Evolutionary conservation across 75 land plant species (phyloP).

Genomic region (Sequoia sempervirens): DNA sequence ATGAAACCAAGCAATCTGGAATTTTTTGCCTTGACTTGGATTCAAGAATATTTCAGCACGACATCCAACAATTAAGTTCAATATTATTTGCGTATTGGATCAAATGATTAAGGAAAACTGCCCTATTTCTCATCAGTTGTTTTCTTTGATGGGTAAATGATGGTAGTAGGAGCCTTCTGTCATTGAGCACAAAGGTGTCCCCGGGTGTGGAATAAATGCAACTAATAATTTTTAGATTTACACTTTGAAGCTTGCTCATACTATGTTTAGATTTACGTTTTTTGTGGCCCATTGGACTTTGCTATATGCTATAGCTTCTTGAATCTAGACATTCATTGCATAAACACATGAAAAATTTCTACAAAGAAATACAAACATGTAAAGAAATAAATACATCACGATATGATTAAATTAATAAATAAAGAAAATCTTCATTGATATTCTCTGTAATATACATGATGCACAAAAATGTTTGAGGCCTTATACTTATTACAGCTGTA

Average conservation of each 20-base stretch:
- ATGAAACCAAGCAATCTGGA: background rate
- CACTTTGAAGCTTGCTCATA: too few species aligned
- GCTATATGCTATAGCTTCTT: background rate
- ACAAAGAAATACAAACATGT: background rate
- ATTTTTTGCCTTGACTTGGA: background rate
- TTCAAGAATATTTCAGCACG: background rate
- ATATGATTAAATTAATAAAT: background rate
- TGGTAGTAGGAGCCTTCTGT: too few species aligned
- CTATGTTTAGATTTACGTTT: too few species aligned
- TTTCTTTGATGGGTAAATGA: too few species aligned
- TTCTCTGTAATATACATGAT: background rate
- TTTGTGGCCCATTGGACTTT: background rate
- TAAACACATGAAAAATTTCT: background rate
- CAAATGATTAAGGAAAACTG: background rate
- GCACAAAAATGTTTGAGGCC: background rate
- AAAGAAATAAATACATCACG: background rate
- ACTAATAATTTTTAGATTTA: too few species aligned
- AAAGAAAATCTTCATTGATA: background rate
- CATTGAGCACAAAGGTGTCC: too few species aligned
- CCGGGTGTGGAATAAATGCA: too few species aligned
- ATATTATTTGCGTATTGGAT: background rate
- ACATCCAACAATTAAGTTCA: background rate
- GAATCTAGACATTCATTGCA: background rate
- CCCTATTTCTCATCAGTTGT: too few species aligned
- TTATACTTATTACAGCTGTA: background rate